Evolutionary conservation across 208 protist species (phyloP).

Genomic region (Dictyostelium gargantuum): DNA sequence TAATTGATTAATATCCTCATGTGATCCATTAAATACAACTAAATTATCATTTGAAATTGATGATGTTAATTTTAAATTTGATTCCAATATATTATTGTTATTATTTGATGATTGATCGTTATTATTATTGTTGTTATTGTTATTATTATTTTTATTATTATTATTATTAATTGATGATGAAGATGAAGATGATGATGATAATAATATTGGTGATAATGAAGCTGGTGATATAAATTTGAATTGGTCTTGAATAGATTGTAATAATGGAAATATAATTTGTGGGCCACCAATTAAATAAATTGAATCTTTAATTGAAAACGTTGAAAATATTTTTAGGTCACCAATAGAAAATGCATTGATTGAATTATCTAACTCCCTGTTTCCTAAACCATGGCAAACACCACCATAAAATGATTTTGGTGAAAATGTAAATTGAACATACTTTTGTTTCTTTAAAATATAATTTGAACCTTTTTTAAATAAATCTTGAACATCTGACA

Average conservation of each 20-base stretch:
- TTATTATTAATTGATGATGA: neutral
- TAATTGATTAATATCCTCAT: neutral
- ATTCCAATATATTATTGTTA: neutral
- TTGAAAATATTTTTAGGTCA: conserved; percentile 27
- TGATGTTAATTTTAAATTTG: neutral
- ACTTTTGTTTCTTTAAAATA: conserved; percentile 15
- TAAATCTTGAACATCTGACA: neutral
- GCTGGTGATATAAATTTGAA: neutral
- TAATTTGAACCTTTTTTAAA: conserved; percentile 39
- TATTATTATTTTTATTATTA: neutral
- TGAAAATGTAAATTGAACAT: conserved; percentile 52
- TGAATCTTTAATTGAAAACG: conserved; percentile 55
- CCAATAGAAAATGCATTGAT: conserved; percentile 36
- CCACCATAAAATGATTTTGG: conserved; percentile 20
- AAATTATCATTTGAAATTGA: neutral
- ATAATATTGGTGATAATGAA: neutral
- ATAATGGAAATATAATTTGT: conserved; percentile 22
- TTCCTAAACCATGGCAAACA: conserved; percentile 16
- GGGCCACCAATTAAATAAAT: conserved; percentile 38
- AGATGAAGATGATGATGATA: neutral
- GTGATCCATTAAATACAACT: neutral
- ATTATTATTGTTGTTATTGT: neutral
- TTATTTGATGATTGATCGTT: neutral
- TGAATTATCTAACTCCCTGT: neutral
- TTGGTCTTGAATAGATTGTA: neutral